Evolutionary conservation across 129 eudicot genomes (phyloP), one percentile per base, ranked within the genome.

Genomic region (Tagetes patula): DNA sequence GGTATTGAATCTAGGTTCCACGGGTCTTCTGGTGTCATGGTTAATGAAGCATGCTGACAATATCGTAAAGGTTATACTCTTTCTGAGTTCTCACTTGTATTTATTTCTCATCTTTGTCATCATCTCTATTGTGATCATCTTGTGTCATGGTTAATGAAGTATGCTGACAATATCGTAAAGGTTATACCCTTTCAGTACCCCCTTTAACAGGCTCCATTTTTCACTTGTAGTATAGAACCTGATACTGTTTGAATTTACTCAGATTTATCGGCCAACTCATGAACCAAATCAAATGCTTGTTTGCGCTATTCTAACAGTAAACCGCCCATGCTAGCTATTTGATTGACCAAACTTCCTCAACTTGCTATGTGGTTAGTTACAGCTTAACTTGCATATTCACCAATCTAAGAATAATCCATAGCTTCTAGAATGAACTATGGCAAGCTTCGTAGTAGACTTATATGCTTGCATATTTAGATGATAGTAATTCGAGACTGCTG

Each of bases 1-100:
- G 74, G 99, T 95, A 73, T 67, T 90, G 42, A 95, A 95, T 85
- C 83, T 95, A 43, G 98, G 93, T 8, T 89, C 96, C 43, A 87
- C 98, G 79, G 98, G 98, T 65, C 84, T 93, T 55, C 63, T 93
- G 10, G 96, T 93, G 69, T 93, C 98, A 9, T 93, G 99, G 99
- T 79, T 95, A 27, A 95, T 95, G 99, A 95, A 95, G 82, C 90
- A 90, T 85, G 97, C 99, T 0, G 99, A 95, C 85, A 91, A 91
- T 77, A 91, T 91, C 70, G 96, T 91, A 30, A 94, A 94, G 98
- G 98, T 94, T 73, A 43, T 61, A 2, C 41, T 56, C 46, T 9
- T 54, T 2, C 10, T 58, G 27, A 20, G 27, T 20, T 63, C 72
- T n/a, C 34, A 48, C 38, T 61, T 6, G 36, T 48, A 36, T 76